Percentiles rank a stretch among this genome's conserved stretches.
phyloP scores from a whole-genome alignment of 495 filamentous ascomycete species.

The Hyaloscypha hepaticicola region DNA sequence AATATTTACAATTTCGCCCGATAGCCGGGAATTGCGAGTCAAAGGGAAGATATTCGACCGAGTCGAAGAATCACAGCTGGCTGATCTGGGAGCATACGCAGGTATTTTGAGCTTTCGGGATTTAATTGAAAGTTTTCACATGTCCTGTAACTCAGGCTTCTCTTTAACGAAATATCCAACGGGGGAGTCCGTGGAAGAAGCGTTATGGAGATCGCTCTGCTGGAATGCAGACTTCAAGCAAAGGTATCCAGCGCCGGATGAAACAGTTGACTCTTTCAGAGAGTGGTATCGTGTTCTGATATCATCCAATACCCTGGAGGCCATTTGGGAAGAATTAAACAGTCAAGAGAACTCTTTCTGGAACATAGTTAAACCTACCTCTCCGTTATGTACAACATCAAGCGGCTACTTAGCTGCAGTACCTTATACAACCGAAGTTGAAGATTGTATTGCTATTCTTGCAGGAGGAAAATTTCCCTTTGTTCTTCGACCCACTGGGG shows the following conservation, averaged over 20 bases:
- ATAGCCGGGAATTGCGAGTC: not conserved
- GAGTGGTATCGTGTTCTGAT: not conserved
- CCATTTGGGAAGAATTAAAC: not conserved
- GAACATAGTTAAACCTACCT: not conserved
- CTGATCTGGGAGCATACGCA: slow-evolving; percentile 1
- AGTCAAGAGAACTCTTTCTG: not conserved
- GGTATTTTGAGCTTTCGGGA: not conserved
- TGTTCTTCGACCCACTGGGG: slow-evolving; percentile 4
- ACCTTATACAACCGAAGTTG: not conserved
- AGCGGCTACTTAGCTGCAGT: slow-evolving; percentile 1
- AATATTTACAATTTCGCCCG: not conserved
- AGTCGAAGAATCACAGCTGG: not conserved
- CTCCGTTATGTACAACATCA: not conserved
- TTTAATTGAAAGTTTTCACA: not conserved
- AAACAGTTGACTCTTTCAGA: not conserved
- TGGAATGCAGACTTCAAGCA: not conserved
- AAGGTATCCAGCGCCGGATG: not conserved
- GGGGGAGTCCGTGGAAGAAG: slow-evolving; percentile 3
- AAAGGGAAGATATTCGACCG: not conserved
- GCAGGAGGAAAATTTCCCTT: not conserved
- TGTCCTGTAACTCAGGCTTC: not conserved
- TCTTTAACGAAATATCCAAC: slow-evolving; percentile 1
- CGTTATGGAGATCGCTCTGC: not conserved
- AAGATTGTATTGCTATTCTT: not conserved
- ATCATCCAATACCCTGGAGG: not conserved